phyloP scores from a whole-genome alignment of 2,329 filamentous ascomycete genomes.

The Pseudopyrenochaeta lycopersici region DNA sequence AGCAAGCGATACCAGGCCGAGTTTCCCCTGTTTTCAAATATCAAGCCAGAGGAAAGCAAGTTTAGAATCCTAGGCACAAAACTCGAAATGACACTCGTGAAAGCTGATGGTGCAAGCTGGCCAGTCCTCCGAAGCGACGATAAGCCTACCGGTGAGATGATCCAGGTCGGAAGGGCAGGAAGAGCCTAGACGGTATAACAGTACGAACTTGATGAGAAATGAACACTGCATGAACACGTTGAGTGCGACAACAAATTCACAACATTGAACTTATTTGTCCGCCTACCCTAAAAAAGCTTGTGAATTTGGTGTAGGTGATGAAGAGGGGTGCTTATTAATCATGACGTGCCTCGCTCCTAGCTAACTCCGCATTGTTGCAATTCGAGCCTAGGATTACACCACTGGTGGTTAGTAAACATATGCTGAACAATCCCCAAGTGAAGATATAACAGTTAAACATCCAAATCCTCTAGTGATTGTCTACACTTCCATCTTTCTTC shows the following conservation, averaged over 20 bases:
- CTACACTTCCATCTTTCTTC: neutral
- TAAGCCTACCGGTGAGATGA: conserved; percentile 76
- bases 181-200: conserved; percentile 26
- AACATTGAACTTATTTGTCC: neutral
- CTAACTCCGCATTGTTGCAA: conserved; percentile 33
- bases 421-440: neutral
- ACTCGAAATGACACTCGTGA: conserved; percentile 78
- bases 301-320: neutral
- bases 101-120: conserved; percentile 82
- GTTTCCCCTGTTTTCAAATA: conserved; percentile 78
- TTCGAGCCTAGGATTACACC: conserved; percentile 29
- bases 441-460: neutral
- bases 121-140: conserved; percentile 85
- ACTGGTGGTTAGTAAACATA: conserved; percentile 35
- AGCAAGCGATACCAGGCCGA: conserved; percentile 80
- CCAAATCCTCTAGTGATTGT: neutral
- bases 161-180: conserved; percentile 85
- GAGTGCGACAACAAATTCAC: conserved; percentile 9
- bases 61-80: conserved; percentile 90
- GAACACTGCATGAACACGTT: conserved; percentile 8
- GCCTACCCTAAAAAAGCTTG: neutral
- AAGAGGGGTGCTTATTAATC: conserved; percentile 33
- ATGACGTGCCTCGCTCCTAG: conserved; percentile 30
- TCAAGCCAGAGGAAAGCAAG: conserved; percentile 77
- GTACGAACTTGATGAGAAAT: conserved; percentile 7